These are phyloP conservation scores for Aspergillus campestris DNA, from an alignment of 495 filamentous ascomycete species.

Conservation along the genomic window DNA sequence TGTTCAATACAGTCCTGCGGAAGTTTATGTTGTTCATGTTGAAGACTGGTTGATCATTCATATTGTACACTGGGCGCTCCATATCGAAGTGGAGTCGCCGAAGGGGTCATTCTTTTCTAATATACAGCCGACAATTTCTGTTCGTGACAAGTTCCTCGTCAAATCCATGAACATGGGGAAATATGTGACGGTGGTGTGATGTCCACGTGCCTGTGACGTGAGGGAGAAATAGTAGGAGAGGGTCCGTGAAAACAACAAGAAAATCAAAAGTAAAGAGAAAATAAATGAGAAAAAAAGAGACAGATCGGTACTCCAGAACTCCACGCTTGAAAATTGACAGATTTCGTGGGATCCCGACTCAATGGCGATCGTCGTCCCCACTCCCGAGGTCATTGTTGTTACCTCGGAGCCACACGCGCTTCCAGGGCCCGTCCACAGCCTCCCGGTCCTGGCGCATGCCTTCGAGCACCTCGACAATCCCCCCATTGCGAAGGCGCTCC, in stretches of 20 bases:
- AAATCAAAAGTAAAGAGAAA: slow-evolving; percentile 21
- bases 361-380: slow-evolving; percentile 18
- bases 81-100: too few relatives aligned
- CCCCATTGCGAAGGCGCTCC: slow-evolving; percentile 70
- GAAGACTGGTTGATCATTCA: too few relatives aligned
- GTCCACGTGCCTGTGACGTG: slow-evolving; percentile 5
- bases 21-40: too few relatives aligned
- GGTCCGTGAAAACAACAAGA: slow-evolving; percentile 5
- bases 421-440: slow-evolving; percentile 38
- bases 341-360: slow-evolving; percentile 3
- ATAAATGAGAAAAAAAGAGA: slow-evolving; percentile 8
- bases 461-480: slow-evolving; percentile 79
- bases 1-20: too few relatives aligned
- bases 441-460: slow-evolving; percentile 68
- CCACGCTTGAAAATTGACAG: slow-evolving; percentile 25
- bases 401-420: slow-evolving; percentile 38
- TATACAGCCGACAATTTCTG: slow-evolving; percentile 17
- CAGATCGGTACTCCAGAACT: slow-evolving; percentile 23
- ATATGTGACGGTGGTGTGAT: not conserved
- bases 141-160: slow-evolving; percentile 6
- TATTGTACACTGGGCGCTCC: too few relatives aligned
- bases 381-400: slow-evolving; percentile 19
- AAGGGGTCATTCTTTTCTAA: slow-evolving; percentile 6
- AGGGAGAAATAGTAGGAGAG: slow-evolving; percentile 5
- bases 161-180: slow-evolving; percentile 7